phyloP scores from a whole-genome alignment of 179 eudicot genomes.

The Dionaea muscipula region DNA sequence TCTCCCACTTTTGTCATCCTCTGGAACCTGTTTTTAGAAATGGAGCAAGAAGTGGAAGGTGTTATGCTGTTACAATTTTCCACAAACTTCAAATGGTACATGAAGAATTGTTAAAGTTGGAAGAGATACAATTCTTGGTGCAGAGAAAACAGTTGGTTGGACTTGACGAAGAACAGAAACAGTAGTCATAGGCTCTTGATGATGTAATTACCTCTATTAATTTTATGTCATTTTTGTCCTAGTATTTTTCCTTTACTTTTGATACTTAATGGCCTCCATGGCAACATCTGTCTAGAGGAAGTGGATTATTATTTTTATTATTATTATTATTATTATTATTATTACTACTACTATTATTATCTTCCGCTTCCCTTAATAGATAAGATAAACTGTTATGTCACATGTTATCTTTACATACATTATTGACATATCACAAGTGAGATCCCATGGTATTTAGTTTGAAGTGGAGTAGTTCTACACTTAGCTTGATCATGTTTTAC shows the following conservation, averaged over 20 bases:
- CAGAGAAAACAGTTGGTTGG: conserved; percentile 47
- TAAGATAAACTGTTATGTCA: too few relatives aligned
- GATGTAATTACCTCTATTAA: conserved; percentile 49
- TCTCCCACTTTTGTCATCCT: too few relatives aligned
- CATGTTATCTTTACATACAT: too few relatives aligned
- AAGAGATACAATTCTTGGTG: conserved; percentile 60
- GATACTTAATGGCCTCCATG: neutral
- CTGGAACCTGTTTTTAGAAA: conserved; percentile 7
- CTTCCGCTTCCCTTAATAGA: too few relatives aligned
- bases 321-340: too few relatives aligned
- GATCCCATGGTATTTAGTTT: too few relatives aligned
- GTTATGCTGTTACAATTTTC: conserved; percentile 47
- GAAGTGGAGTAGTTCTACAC: too few relatives aligned
- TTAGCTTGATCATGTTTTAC: too few relatives aligned
- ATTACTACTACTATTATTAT: too few relatives aligned
- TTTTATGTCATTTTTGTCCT: neutral
- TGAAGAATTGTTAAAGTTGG: conserved; percentile 61
- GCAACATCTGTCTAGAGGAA: neutral
- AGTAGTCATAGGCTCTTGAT: conserved; percentile 66
- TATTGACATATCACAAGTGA: too few relatives aligned
- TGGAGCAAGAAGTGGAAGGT: conserved; percentile 60
- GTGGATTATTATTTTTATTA: too few relatives aligned
- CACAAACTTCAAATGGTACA: conserved; percentile 62
- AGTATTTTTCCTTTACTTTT: neutral
- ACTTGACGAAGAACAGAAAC: conserved; percentile 64